Conservation (phyloP, 2,329 filamentous ascomycete species). For the Colletotrichum spaethianum region DNA sequence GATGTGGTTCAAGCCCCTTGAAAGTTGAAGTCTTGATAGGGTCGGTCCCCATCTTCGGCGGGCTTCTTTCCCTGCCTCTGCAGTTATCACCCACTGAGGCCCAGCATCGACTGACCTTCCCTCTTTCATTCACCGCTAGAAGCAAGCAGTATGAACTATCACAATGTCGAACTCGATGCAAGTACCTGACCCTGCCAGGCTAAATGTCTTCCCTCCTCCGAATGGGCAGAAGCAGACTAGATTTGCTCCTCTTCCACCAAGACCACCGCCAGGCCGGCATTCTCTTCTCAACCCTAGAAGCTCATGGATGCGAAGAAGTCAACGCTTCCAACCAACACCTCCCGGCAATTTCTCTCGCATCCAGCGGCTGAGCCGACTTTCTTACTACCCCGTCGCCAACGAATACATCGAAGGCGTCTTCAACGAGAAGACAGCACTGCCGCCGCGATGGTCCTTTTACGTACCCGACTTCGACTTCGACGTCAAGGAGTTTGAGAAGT, state of each 20-base stretch:
- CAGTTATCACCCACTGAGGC: conserved; percentile 37
- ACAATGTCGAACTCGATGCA: conserved; percentile 26
- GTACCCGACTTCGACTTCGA: conserved; percentile 43
- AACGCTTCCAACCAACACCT: conserved; percentile 9
- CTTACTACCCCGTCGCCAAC: conserved; percentile 40
- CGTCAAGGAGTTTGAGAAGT: conserved; percentile 35
- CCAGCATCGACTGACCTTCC: conserved; percentile 28
- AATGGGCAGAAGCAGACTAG: conserved; percentile 36
- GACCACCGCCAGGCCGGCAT: conserved; percentile 12
- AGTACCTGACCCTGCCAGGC: conserved; percentile 35
- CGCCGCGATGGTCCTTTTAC: conserved; percentile 42
- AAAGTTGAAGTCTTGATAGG: conserved; percentile 21
- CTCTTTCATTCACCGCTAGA: conserved; percentile 14
- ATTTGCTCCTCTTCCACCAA: conserved; percentile 36
- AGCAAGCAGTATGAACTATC: conserved; percentile 23
- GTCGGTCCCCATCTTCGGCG: conserved; percentile 8
- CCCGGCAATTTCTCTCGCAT: conserved; percentile 15
- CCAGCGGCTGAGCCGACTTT: conserved; percentile 34
- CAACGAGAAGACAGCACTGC: conserved; percentile 41
- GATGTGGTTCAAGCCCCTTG: conserved; percentile 24
- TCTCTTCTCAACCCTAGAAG: conserved; percentile 30
- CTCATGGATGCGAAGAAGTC: conserved; percentile 39
- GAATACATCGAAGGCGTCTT: conserved; percentile 43
- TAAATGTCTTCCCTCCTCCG: conserved; percentile 17
- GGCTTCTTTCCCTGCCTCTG: conserved; percentile 24